Evolutionary conservation across 192 early-diverging fungal genomes (phyloP), one percentile per base, ranked within the genome.

Genomic region (Rhizophagus clarus): DNA sequence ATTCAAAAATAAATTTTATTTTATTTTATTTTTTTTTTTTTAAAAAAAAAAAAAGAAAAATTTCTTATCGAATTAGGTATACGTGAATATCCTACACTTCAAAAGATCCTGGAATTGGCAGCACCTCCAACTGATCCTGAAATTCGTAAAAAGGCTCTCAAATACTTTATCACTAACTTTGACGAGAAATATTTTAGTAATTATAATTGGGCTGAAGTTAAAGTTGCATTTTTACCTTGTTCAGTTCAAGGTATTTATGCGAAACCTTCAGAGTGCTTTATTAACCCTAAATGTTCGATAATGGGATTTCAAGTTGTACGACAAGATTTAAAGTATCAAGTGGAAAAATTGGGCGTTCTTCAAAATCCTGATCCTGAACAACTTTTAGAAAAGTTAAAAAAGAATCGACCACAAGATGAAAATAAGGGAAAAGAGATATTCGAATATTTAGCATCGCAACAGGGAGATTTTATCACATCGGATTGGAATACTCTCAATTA

Each of bases 81-180:
- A 14, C 78, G 85, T 11, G 80, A 74, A 4, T 71, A 82, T 32
- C 89, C 89, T 1, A 72, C 88, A 8, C 69, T 89, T 4, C 34
- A 74, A 15, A 78, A 66, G 1, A 40, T 92, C 1, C 80, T 92
- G 1, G 45, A 69, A 0, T 45, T 90, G 22, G 88, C 88, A 0
- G 68, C 90, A 11, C 72, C 81, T 3, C 64, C 81, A 6, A 61
- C 83, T 0, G 72, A 74, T 9, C 61, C 82, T 9, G 29, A 32
- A 14, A 61, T 89, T 32, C 90, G 91, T 32, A 81, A 79, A 10
- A 81, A 88, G 24, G 88, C 93, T 2, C 70, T 97, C 8, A 78
- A 80, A 1, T 95, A 95, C 82, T 91, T 97, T 63, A 79, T 95
- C 12, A 91, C 93, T 15, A 85, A 95, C 66, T 90, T 87, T 75